Percentiles rank a stretch among this genome's conserved stretches.
phyloP scores from a whole-genome alignment of 1,284 basidiomycete species.

The Leccinum huronense region DNA sequence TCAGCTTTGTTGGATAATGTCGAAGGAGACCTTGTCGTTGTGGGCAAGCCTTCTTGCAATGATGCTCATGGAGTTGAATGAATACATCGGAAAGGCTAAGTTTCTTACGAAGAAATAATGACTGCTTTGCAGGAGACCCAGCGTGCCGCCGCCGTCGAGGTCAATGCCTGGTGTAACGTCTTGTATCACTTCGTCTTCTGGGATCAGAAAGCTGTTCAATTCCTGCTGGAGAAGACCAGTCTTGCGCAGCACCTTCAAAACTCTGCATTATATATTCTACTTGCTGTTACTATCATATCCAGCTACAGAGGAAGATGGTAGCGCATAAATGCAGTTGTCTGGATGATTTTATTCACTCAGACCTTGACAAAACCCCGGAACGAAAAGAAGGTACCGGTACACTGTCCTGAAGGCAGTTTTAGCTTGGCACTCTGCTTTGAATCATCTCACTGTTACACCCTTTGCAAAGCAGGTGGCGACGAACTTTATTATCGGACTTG shows the following conservation, averaged over 20 bases:
- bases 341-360: background rate
- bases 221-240: background rate
- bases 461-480: background rate
- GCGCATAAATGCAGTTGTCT: background rate
- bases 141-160: background rate
- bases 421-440: background rate
- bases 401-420: background rate
- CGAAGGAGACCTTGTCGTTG: background rate
- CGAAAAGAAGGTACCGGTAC: background rate
- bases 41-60: background rate
- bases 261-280: background rate
- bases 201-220: background rate
- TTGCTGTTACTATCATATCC: background rate
- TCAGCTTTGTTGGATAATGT: background rate
- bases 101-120: background rate
- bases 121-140: background rate
- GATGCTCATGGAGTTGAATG: background rate
- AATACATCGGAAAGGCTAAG: background rate
- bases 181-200: background rate
- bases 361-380: background rate
- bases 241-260: background rate
- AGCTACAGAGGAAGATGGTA: background rate
- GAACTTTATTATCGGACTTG: background rate
- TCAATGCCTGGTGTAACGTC: background rate
- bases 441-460: background rate